Base-by-base conservation (phyloP, 2,329 filamentous ascomycete genomes). In the Pezicula rhizophila region DNA sequence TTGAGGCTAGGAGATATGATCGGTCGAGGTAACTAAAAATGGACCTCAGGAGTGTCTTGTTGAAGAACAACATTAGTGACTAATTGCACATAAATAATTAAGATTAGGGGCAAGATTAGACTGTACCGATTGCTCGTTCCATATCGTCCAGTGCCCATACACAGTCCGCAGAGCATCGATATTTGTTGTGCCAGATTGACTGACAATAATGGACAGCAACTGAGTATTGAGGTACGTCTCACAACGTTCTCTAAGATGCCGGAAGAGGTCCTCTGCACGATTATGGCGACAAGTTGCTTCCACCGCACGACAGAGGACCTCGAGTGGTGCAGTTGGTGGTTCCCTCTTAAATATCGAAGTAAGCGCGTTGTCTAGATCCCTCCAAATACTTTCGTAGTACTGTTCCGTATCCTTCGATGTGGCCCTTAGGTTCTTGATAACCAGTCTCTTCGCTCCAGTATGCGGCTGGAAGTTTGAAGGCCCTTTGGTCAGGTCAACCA, bases 11-110 rank as follows among this genome's bases (percentile, higher is more conserved):
- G 7, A 99, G 76, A 63, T 90, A 96, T 2, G 90, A 88, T 54
- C 93, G 84, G 65, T 99, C 92, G 56, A 99, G 78, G 62, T 91
- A 99, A 70, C 90, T 95, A 69, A 96, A 97, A 35, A 95, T 86
- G 54, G 87, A 92, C 43, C 90, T 82, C 46, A 99, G 80, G 12
- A 84, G 83, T 56, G 83, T 79, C 83, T 90, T 57, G 44, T 31
- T 14, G 17, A 5, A 25, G 12, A 40, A 59, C 55, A 58, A 55
- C 11, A 14, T 42, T 12, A 26, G 23, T 12, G n/a, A n/a, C 20
- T 18, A 31, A 42, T 17, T 25, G 38, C 5, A 12, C 23, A 45
- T 17, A 14, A 37, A 49, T 11, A 8, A 3, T 31, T 31, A 12
- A 3, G 7, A 7, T 12, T 31, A 3, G 8, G 28, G 28, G 28